Conservation (phyloP, 78 protist genomes). For the Isochrysis galbana region DNA sequence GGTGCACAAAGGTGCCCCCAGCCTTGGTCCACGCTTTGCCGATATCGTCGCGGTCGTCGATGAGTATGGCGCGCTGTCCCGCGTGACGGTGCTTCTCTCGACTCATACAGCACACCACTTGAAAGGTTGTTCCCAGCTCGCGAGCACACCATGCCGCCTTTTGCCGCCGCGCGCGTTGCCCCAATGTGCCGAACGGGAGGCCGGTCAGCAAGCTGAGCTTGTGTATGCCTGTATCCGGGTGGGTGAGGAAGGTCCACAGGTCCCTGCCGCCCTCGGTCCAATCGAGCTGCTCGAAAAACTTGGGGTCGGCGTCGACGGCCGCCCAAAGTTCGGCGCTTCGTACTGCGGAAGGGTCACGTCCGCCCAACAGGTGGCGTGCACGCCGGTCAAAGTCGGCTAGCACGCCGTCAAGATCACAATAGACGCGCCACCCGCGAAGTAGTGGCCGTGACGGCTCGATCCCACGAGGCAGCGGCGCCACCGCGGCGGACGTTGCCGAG, state of each 20-base stretch:
- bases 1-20: neutral
- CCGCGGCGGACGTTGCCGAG: too few relatives aligned
- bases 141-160: neutral
- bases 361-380: neutral
- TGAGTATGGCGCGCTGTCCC: neutral
- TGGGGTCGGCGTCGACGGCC: neutral
- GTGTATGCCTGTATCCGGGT: neutral
- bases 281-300: neutral
- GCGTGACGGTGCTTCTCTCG: neutral
- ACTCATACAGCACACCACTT: neutral
- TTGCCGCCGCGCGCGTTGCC: neutral
- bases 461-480: too few relatives aligned
- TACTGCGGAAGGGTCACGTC: neutral
- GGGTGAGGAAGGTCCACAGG: neutral
- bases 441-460: too few relatives aligned
- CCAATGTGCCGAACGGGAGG: neutral
- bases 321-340: neutral
- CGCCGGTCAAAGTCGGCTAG: neutral
- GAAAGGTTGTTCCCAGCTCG: neutral
- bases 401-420: neutral
- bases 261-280: neutral
- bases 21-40: neutral
- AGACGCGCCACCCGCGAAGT: neutral
- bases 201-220: neutral
- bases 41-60: neutral